Evolutionary conservation across 805 yeast genomes (phyloP).

Genomic region (Suhomyces pyralidae): DNA sequence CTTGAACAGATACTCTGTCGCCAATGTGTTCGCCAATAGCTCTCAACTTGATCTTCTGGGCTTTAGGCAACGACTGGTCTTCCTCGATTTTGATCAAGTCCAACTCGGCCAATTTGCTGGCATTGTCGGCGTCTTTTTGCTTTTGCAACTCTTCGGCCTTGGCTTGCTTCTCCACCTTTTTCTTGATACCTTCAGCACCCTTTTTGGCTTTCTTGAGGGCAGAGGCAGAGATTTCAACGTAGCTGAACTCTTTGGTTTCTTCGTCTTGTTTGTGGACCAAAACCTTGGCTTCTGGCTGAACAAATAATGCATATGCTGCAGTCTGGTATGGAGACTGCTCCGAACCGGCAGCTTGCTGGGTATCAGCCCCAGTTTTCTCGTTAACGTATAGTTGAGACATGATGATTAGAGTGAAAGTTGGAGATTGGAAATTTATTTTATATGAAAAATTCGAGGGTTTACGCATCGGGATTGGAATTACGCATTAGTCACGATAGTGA

Average conservation of each 20-base stretch:
- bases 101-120: constrained; percentile 74
- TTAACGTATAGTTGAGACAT: constrained; percentile 60
- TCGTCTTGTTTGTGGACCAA: constrained; percentile 60
- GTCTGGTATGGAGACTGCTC: constrained; percentile 71
- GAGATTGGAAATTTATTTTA: not conserved
- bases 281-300: constrained; percentile 52
- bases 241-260: constrained; percentile 50
- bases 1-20: constrained; percentile 72
- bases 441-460: not conserved
- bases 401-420: not conserved
- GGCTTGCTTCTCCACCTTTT: constrained; percentile 69
- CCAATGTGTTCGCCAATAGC: constrained; percentile 55
- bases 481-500: not conserved
- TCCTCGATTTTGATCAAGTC: constrained; percentile 66
- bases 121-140: constrained; percentile 54
- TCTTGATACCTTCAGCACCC: constrained; percentile 88
- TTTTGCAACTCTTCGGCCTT: constrained; percentile 60
- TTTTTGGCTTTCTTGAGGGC: constrained; percentile 95
- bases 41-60: constrained; percentile 64
- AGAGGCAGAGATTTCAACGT: constrained; percentile 77
- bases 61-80: constrained; percentile 69
- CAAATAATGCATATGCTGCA: constrained; percentile 75
- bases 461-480: not conserved
- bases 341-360: constrained; percentile 55
- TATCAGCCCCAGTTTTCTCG: constrained; percentile 71